Evolutionary conservation across 2,329 filamentous ascomycete genomes (phyloP).

Genomic region (Phaeosphaeriaceae sp.): DNA sequence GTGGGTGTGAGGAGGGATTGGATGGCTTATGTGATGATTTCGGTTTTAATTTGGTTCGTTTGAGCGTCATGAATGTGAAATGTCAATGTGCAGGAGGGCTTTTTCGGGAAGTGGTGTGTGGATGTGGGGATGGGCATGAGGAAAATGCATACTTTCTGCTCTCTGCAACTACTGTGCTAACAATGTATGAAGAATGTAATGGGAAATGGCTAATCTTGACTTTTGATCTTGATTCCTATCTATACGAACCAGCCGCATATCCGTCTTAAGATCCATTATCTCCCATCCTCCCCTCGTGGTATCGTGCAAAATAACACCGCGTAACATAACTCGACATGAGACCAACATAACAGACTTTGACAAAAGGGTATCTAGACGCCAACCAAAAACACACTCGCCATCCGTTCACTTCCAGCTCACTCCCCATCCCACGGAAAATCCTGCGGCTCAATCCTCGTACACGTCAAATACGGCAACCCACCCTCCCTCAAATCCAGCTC

Average conservation of each 20-base stretch:
- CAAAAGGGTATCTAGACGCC: constrained; percentile 23
- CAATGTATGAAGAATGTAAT: background rate
- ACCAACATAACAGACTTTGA: constrained; percentile 1
- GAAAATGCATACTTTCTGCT: background rate
- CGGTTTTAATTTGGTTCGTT: background rate
- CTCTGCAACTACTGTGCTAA: background rate
- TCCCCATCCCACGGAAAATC: constrained; percentile 68
- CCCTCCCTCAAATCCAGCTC: constrained; percentile 75
- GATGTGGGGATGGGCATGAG: background rate
- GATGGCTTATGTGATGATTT: background rate
- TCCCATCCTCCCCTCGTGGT: background rate
- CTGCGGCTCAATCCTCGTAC: constrained; percentile 66
- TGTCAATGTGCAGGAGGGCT: background rate
- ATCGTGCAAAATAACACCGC: constrained; percentile 1
- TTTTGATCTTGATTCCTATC: background rate
- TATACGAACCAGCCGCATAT: constrained; percentile 5
- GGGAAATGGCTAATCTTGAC: background rate
- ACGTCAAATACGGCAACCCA: constrained; percentile 68
- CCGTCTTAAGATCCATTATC: background rate
- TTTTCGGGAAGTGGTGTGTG: background rate
- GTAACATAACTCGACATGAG: background rate
- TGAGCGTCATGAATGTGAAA: background rate
- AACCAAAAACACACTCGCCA: constrained; percentile 8
- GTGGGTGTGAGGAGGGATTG: no score
- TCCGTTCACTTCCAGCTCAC: constrained; percentile 1